A percentile compares a stretch with the other conserved stretches of the same genome.
Evolutionary conservation across 805 yeast species (phyloP).

Genomic region (Monosporozyma unispora): DNA sequence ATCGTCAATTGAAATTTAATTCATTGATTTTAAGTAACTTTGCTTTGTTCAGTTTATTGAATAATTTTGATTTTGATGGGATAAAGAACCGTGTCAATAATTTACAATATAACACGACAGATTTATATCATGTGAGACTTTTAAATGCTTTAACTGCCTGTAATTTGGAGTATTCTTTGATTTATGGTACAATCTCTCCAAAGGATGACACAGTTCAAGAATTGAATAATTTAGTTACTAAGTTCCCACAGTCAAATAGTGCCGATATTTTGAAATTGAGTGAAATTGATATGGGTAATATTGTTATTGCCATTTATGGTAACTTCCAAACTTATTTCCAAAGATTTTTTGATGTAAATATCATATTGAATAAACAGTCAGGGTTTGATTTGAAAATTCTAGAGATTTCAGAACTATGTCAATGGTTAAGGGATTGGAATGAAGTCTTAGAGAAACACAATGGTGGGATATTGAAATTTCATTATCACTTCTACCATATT

Average conservation of each 20-base stretch:
- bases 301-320: conserved; percentile 22
- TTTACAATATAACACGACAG: conserved; percentile 29
- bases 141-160: conserved; percentile 44
- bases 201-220: conserved; percentile 26
- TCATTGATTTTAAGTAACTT: conserved; percentile 44
- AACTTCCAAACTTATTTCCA: conserved; percentile 22
- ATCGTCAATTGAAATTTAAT: conserved; percentile 42
- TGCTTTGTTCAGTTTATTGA: conserved; percentile 41
- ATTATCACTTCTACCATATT: conserved; percentile 41
- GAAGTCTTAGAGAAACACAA: conserved; percentile 39
- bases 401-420: conserved; percentile 31
- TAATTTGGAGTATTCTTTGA: conserved; percentile 43
- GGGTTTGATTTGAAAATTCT: not conserved
- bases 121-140: conserved; percentile 46
- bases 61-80: conserved; percentile 37
- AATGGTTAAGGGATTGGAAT: conserved; percentile 41
- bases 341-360: conserved; percentile 9
- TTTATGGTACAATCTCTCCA: conserved; percentile 33
- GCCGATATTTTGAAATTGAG: conserved; percentile 50
- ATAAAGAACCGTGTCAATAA: conserved; percentile 32
- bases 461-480: conserved; percentile 40
- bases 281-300: conserved; percentile 37
- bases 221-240: conserved; percentile 36
- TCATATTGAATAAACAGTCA: conserved; percentile 1
- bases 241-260: conserved; percentile 41